Conservation (phyloP, 2,329 filamentous ascomycete genomes). For the Trichophyton schoenleinii region DNA sequence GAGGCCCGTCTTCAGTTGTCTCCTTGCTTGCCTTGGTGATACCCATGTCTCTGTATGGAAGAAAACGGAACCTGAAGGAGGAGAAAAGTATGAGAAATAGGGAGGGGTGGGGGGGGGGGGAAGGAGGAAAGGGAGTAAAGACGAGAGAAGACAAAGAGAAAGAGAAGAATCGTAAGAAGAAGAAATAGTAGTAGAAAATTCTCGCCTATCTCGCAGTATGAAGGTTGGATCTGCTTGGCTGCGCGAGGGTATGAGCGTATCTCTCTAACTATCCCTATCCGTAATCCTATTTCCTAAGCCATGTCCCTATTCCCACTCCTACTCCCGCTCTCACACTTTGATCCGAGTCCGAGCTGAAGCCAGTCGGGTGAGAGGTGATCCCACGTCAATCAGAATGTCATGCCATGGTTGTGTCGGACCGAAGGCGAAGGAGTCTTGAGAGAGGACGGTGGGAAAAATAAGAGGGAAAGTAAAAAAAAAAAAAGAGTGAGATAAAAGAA, state of each 20-base stretch:
- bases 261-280: slow-evolving; percentile 2
- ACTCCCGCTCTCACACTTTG: background rate
- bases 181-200: background rate
- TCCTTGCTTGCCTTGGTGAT: background rate
- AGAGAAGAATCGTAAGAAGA: background rate
- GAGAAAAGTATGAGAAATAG: background rate
- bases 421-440: background rate
- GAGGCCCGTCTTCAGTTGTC: background rate
- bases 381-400: background rate
- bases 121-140: background rate
- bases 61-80: background rate
- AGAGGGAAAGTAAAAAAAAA: background rate
- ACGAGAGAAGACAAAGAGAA: background rate
- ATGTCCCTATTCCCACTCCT: background rate
- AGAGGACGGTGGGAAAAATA: background rate
- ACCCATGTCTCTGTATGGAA: background rate
- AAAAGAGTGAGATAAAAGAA: too few species aligned
- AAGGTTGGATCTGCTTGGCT: background rate
- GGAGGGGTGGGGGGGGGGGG: too few species aligned
- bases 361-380: background rate
- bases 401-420: background rate
- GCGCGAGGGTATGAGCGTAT: background rate
- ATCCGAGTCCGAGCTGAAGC: background rate
- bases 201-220: background rate
- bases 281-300: background rate